Percentiles rank a stretch among this genome's conserved stretches.
Conservation (phyloP, 1,284 basidiomycete species). For the Marasmius oreades region DNA sequence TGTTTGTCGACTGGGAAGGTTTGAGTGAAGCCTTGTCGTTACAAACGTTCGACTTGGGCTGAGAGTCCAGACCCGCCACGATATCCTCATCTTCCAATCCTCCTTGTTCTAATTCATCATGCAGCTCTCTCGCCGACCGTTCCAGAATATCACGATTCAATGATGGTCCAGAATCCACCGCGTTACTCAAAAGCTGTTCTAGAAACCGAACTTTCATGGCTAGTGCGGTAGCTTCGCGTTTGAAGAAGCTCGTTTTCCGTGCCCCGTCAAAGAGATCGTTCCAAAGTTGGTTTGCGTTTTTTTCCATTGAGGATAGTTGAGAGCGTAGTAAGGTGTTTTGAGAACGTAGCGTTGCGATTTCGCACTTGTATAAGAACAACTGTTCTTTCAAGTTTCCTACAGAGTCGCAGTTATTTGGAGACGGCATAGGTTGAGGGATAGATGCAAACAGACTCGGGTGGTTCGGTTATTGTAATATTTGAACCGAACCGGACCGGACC, state of each 20-base stretch:
- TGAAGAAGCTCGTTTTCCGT: neutral
- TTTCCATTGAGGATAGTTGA: neutral
- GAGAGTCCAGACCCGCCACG: neutral
- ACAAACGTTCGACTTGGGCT: neutral
- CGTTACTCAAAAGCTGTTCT: neutral
- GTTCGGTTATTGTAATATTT: no score
- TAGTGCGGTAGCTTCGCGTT: neutral
- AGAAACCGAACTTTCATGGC: neutral
- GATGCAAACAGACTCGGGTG: no score
- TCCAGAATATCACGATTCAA: neutral
- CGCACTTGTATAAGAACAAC: neutral
- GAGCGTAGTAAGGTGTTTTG: neutral
- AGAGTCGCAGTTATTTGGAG: no score
- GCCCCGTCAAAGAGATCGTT: neutral
- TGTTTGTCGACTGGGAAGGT: neutral
- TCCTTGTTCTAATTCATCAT: neutral
- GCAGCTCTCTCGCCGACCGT: neutral
- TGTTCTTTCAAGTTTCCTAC: neutral
- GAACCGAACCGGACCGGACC: no score
- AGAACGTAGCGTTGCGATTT: neutral
- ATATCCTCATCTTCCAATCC: no score
- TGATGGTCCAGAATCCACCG: neutral
- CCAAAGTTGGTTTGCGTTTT: neutral
- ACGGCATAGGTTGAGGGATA: no score
- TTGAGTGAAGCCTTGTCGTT: neutral